phyloP scores from a whole-genome alignment of 108 stramenopile species.

The Nitzschia putrida region DNA sequence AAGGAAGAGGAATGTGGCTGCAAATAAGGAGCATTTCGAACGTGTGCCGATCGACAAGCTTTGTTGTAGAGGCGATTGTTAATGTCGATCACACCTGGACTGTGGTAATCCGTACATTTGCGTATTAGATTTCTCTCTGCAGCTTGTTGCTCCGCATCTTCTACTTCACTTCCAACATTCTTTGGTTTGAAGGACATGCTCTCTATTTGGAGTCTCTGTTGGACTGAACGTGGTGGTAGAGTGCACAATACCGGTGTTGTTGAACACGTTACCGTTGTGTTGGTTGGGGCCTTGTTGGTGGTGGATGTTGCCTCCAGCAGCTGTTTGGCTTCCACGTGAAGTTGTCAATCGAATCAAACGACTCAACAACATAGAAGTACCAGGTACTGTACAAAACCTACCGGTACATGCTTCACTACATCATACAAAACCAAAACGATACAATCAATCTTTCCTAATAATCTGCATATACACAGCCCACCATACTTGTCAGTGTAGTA shows the following conservation, averaged over 20 bases:
- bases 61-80: slow-evolving; percentile 71
- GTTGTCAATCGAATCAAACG: too few relatives aligned
- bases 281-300: too few relatives aligned
- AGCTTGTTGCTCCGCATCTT: slow-evolving; percentile 67
- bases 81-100: slow-evolving; percentile 72
- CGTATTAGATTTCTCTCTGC: slow-evolving; percentile 74
- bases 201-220: not conserved
- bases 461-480: slow-evolving; percentile 12
- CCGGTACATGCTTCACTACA: too few relatives aligned
- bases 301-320: too few relatives aligned
- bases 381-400: too few relatives aligned
- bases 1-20: slow-evolving; percentile 78
- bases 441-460: too few relatives aligned
- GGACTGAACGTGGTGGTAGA: not conserved
- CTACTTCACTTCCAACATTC: slow-evolving; percentile 36
- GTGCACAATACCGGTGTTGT: not conserved
- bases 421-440: too few relatives aligned
- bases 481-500: not conserved
- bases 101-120: slow-evolving; percentile 81
- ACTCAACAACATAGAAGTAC: too few relatives aligned
- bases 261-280: too few relatives aligned
- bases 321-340: too few relatives aligned
- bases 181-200: slow-evolving; percentile 27
- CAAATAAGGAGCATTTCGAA: slow-evolving; percentile 48
- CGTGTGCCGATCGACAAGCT: slow-evolving; percentile 57